Evolutionary conservation across 352 stramenopile genomes (phyloP), one percentile per base, ranked within the genome.

Genomic region (Halophytophthora batemanensis): DNA sequence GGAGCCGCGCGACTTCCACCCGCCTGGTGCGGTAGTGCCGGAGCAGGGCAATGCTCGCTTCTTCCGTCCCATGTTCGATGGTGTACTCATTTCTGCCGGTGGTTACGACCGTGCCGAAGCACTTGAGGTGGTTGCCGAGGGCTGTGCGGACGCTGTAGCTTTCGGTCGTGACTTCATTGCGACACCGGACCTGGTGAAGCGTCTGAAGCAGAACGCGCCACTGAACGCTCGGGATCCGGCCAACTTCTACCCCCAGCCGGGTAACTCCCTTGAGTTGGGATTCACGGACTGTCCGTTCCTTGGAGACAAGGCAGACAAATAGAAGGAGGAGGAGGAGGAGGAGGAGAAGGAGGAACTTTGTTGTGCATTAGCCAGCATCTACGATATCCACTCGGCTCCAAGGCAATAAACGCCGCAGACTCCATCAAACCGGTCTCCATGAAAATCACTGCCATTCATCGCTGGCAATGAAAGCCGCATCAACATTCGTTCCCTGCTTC

Each of bases 161-260:
- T 79, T 74, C 42, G 74, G 75, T 6, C 64, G 74, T 34, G 58
- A 59, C 51, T 84, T 77, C 44, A 82, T 86, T 44, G 61, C 74
- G 19, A 86, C 81, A 45, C 74, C 75, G 28, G 74, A 83, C 42
- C 25, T 86, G 23, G 66, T 77, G 14, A 50, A 78, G 43, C 59
- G 70, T 31, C 39, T 45, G 18, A 8, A 31, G 25, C 25, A 31
- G 25, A 42, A 43, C 19, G 51, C 59, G 3, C 48, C 57, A 25
- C 46, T 82, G 13, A 72, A 68, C 38, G 44, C 35, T n/a, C 67
- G 53, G 19, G 34, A 72, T 33, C 29, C 48, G 12, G 41, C 23
- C 23, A 57, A 39, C 23, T 67, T 45, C 51, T 66, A 59, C 56
- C 58, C 57, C 38, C 15, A 43, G 22, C 36, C 43, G 18, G 59